phyloP scores from a whole-genome alignment of 1,139 yeast species.

The Blastobotrys arbuscula region DNA sequence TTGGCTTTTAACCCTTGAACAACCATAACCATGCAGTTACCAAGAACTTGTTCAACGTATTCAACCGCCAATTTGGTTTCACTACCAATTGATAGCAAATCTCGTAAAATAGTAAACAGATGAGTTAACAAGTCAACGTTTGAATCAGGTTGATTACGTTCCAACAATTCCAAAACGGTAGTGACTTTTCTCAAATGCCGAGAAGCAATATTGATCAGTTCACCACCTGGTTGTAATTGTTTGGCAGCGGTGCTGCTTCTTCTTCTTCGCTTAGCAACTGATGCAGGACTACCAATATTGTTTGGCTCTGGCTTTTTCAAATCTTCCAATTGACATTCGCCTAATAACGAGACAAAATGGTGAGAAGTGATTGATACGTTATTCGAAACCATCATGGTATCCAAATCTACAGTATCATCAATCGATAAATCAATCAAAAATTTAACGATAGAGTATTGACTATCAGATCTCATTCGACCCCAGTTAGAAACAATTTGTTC shows the following conservation, averaged over 20 bases:
- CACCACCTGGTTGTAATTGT: constrained; percentile 65
- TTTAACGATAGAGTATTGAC: constrained; percentile 52
- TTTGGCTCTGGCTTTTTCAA: constrained; percentile 39
- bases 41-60: constrained; percentile 86
- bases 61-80: constrained; percentile 89
- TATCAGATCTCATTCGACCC: constrained; percentile 49
- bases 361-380: constrained; percentile 43
- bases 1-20: constrained; percentile 41
- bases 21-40: constrained; percentile 74
- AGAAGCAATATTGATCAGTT: constrained; percentile 68
- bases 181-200: constrained; percentile 74
- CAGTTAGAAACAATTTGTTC: constrained; percentile 52
- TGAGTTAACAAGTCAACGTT: constrained; percentile 45
- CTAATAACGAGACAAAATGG: constrained; percentile 45
- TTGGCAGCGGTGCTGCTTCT: constrained; percentile 73
- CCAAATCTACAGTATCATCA: constrained; percentile 45
- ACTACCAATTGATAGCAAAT: constrained; percentile 78
- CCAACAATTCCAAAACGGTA: constrained; percentile 72
- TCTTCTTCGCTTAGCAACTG: constrained; percentile 49
- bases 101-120: constrained; percentile 67
- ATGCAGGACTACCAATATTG: constrained; percentile 17
- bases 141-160: constrained; percentile 44
- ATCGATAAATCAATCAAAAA: constrained; percentile 52
- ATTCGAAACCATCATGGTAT: constrained; percentile 53
- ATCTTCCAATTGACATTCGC: constrained; percentile 41